A percentile compares a stretch with the other conserved stretches of the same genome.
These are phyloP conservation scores for Phylloporus rhodoxanthus DNA, from an alignment of 768 basidiomycete species.

Conservation along the genomic window DNA sequence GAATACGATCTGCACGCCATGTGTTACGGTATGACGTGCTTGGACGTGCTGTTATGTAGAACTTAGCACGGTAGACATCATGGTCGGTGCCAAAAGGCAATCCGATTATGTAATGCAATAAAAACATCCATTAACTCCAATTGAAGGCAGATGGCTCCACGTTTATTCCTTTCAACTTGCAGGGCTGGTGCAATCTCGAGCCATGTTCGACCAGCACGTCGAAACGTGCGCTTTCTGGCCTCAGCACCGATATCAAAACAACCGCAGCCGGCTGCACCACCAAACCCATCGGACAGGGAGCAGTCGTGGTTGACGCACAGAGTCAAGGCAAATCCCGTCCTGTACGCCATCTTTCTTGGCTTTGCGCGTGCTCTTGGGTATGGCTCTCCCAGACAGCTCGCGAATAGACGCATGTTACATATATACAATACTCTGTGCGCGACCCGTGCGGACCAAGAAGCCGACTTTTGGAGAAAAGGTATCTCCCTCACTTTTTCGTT, in stretches of 20 bases:
- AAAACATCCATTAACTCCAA: not conserved
- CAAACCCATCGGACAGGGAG: slow-evolving; percentile 9
- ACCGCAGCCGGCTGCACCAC: slow-evolving; percentile 1
- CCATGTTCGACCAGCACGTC: slow-evolving; percentile 7
- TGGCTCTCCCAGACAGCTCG: slow-evolving; percentile 53
- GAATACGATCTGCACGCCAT: too few species aligned
- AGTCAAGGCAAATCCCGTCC: slow-evolving; percentile 45
- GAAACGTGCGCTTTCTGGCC: slow-evolving; percentile 8
- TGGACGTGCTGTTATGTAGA: too few species aligned
- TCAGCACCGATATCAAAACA: slow-evolving; percentile 9
- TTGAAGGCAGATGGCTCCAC: slow-evolving; percentile 11
- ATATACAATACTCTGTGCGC: slow-evolving; percentile 57
- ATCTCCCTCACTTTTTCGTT: slow-evolving; percentile 14
- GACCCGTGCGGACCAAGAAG: slow-evolving; percentile 52
- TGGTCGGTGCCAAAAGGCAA: too few species aligned
- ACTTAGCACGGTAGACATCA: too few species aligned
- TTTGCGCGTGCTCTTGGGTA: slow-evolving; percentile 55
- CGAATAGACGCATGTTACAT: slow-evolving; percentile 51
- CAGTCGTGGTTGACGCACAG: slow-evolving; percentile 53
- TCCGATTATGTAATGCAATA: too few species aligned
- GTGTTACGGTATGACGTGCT: too few species aligned
- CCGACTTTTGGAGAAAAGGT: slow-evolving; percentile 59
- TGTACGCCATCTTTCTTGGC: slow-evolving; percentile 41
- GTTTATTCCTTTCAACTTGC: slow-evolving; percentile 7
- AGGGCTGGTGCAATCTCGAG: slow-evolving; percentile 4